Conservation (phyloP, 140 eudicot species). For the Anethum foeniculum region DNA sequence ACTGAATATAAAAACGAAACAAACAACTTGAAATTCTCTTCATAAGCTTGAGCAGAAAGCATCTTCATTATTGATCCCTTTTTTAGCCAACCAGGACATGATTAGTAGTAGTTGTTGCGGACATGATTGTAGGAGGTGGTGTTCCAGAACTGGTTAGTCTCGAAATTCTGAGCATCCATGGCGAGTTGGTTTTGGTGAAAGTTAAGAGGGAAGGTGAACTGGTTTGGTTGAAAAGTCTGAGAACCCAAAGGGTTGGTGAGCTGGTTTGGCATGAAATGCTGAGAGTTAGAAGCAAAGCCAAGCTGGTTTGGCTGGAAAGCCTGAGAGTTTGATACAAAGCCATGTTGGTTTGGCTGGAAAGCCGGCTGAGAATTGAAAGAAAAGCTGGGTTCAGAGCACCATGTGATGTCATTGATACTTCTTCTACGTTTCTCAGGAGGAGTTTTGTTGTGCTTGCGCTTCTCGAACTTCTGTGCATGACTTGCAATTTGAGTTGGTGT, state of each 20-base stretch:
- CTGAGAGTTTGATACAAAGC: too few relatives aligned
- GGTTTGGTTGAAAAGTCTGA: background rate
- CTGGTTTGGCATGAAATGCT: too few relatives aligned
- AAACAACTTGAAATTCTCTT: too few relatives aligned
- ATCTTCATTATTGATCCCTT: background rate
- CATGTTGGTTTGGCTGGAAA: too few relatives aligned
- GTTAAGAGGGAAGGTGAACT: background rate
- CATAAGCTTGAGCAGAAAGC: too few relatives aligned
- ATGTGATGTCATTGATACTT: background rate
- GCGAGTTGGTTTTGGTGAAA: background rate
- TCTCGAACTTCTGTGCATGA: conserved; percentile 4
- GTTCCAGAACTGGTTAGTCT: background rate
- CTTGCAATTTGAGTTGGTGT: background rate
- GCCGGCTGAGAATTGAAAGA: background rate
- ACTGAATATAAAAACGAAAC: too few relatives aligned
- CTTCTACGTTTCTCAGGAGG: background rate
- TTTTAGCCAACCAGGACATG: background rate
- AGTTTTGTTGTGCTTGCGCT: background rate
- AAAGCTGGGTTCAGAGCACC: background rate
- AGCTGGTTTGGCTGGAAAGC: background rate
- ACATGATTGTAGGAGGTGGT: background rate
- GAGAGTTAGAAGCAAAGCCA: too few relatives aligned
- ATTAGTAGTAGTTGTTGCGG: background rate
- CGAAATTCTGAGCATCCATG: background rate
- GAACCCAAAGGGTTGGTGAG: background rate